These are phyloP conservation scores for Backusella macrospora DNA, from an alignment of 192 early-diverging fungal genomes.

Conservation along the genomic window DNA sequence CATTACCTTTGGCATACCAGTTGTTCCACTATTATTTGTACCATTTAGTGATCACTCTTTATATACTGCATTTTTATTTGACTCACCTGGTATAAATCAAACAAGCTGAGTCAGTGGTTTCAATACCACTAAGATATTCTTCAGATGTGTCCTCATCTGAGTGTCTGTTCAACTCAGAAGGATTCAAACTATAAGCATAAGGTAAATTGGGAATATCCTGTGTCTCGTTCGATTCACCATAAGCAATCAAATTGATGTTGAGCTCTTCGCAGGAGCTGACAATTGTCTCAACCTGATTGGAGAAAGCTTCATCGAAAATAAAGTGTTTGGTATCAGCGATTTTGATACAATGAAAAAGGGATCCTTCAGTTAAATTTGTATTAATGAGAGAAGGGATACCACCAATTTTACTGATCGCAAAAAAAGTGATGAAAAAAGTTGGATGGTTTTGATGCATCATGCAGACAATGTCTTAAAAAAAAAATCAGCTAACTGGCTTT, in stretches of 20 bases:
- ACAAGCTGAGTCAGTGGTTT: slow-evolving; percentile 36
- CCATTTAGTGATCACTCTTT: background rate
- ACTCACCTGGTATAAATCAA: slow-evolving; percentile 40
- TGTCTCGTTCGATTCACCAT: slow-evolving; percentile 30
- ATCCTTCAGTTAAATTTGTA: slow-evolving; percentile 50
- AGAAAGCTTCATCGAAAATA: slow-evolving; percentile 48
- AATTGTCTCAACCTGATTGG: slow-evolving; percentile 27
- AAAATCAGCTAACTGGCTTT: background rate
- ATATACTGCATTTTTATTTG: background rate
- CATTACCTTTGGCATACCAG: slow-evolving; percentile 62
- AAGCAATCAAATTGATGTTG: slow-evolving; percentile 28
- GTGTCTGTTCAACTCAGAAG: slow-evolving; percentile 31
- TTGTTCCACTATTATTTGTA: slow-evolving; percentile 51
- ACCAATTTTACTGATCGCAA: slow-evolving; percentile 63
- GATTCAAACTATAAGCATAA: slow-evolving; percentile 35
- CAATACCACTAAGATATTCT: slow-evolving; percentile 24
- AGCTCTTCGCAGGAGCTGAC: slow-evolving; percentile 15
- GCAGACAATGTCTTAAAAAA: slow-evolving; percentile 54
- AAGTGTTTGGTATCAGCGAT: slow-evolving; percentile 43
- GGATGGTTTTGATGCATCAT: slow-evolving; percentile 61
- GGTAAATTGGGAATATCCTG: slow-evolving; percentile 21
- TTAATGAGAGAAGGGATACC: slow-evolving; percentile 61
- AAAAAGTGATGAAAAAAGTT: slow-evolving; percentile 53
- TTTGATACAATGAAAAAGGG: slow-evolving; percentile 47
- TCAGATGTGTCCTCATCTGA: slow-evolving; percentile 31